These are phyloP conservation scores for Collariella sp. DNA, from an alignment of 495 filamentous ascomycete species.

Conservation along the genomic window DNA sequence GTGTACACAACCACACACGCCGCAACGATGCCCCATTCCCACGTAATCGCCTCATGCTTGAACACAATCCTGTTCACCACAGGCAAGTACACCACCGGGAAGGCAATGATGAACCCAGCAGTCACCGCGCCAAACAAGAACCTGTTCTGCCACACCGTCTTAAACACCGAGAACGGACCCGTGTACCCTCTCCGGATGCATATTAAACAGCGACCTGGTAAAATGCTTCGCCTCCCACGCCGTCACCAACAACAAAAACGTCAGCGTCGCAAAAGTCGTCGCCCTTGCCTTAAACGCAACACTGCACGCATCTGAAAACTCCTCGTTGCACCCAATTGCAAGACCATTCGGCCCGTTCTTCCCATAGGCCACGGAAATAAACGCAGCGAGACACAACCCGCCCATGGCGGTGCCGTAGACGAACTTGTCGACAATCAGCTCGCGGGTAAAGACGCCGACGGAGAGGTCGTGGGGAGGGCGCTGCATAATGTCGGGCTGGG, in stretches of 20 bases:
- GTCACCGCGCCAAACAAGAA: conserved; percentile 68
- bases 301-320: conserved; percentile 44
- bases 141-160: conserved; percentile 58
- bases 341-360: conserved; percentile 54
- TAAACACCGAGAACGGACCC: conserved; percentile 44
- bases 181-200: conserved; percentile 56
- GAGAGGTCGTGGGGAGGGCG: conserved; percentile 60
- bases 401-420: conserved; percentile 66
- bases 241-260: conserved; percentile 59
- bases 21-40: conserved; percentile 62
- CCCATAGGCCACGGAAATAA: conserved; percentile 59
- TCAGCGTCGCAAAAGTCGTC: conserved; percentile 66
- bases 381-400: conserved; percentile 54
- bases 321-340: conserved; percentile 54
- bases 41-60: conserved; percentile 60
- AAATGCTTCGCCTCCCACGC: conserved; percentile 71
- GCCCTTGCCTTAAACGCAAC: conserved; percentile 66
- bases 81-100: conserved; percentile 65
- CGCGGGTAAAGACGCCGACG: conserved; percentile 58
- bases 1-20: conserved; percentile 53
- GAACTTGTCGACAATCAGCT: conserved; percentile 64
- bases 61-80: conserved; percentile 59
- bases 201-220: conserved; percentile 57
- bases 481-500: conserved; percentile 59
- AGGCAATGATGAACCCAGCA: conserved; percentile 58